Evolutionary conservation across 2,329 filamentous ascomycete species (phyloP).

Genomic region (Pyricularia grisea): DNA sequence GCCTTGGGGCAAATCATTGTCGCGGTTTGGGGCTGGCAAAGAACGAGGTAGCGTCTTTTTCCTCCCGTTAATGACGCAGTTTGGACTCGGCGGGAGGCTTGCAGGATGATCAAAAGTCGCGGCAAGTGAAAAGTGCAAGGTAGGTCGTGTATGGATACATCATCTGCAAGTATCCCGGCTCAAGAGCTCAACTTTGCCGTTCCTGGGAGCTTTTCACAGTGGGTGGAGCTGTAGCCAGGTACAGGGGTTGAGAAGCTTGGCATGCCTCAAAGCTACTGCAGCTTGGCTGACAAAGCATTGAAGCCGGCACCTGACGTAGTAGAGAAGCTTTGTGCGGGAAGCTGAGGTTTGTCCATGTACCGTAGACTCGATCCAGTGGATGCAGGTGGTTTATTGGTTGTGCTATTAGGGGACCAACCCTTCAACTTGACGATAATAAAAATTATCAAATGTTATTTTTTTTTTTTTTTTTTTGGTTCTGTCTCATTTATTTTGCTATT

Average conservation of each 20-base stretch:
- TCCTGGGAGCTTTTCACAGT: background rate
- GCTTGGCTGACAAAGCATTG: background rate
- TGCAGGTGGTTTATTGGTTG: background rate
- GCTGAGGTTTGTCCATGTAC: no score
- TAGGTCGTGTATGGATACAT: background rate
- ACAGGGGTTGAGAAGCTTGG: background rate
- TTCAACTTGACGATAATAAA: background rate
- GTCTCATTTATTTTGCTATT: no score
- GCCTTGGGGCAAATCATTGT: conserved; percentile 3
- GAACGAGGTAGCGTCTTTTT: background rate
- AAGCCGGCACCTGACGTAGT: background rate
- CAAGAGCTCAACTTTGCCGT: background rate
- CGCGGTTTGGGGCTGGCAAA: background rate
- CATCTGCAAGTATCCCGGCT: background rate
- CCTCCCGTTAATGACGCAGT: background rate
- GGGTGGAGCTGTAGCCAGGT: background rate
- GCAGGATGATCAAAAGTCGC: background rate
- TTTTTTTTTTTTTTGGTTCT: background rate
- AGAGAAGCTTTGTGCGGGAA: background rate
- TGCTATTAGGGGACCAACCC: background rate
- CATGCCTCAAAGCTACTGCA: background rate
- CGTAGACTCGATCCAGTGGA: no score
- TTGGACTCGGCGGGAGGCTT: background rate
- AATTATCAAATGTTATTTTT: background rate
- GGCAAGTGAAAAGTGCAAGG: no score